Evolutionary conservation across 768 basidiomycete species (phyloP).

Genomic region (Tylopilus intermedius): DNA sequence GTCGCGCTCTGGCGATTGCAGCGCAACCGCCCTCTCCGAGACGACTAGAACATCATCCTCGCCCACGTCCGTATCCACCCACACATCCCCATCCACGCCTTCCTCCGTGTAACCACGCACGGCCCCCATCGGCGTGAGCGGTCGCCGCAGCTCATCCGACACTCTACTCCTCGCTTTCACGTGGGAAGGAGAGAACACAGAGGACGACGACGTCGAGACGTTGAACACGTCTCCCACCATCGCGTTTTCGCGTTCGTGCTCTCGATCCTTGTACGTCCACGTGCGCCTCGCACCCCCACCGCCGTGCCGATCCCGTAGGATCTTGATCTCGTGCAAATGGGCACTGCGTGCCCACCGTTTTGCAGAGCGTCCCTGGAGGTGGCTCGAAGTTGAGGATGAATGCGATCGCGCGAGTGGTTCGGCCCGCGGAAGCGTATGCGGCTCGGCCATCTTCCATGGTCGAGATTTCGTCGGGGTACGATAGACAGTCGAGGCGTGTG

Average conservation of each 20-base stretch:
- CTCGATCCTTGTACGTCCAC: conserved; percentile 7
- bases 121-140: conserved; percentile 8
- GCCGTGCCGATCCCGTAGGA: conserved; percentile 6
- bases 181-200: background rate
- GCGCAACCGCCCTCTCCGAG: conserved; percentile 12
- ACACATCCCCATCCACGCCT: conserved; percentile 25
- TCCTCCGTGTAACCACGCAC: conserved; percentile 7
- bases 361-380: conserved; percentile 31
- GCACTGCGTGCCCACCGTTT: conserved; percentile 61
- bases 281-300: conserved; percentile 8
- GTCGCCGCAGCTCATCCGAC: background rate
- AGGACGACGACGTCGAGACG: background rate
- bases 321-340: conserved; percentile 62
- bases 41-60: conserved; percentile 17
- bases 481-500: background rate
- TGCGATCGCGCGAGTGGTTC: conserved; percentile 19
- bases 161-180: background rate
- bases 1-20: conserved; percentile 6
- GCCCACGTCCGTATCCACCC: conserved; percentile 40
- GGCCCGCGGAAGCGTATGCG: conserved; percentile 24
- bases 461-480: conserved; percentile 24
- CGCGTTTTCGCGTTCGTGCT: conserved; percentile 3
- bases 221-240: conserved; percentile 17
- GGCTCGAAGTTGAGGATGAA: conserved; percentile 20
- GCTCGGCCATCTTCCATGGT: conserved; percentile 7